Evolutionary conservation across 2,329 filamentous ascomycete species (phyloP).

Genomic region (Fusarium longipes): DNA sequence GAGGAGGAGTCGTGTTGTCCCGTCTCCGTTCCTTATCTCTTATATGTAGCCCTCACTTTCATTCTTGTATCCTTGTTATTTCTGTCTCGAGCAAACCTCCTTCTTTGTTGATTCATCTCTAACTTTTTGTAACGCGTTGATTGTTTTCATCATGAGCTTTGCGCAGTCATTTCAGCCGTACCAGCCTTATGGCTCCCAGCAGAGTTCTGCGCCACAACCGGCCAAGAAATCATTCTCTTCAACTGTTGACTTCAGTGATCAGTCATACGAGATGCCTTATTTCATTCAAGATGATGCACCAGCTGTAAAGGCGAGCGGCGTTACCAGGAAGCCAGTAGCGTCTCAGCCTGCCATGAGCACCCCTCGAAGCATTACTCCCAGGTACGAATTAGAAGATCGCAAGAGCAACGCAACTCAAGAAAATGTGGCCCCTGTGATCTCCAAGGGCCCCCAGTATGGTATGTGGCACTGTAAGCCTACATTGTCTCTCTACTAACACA

Average conservation of each 20-base stretch:
- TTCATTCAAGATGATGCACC: neutral
- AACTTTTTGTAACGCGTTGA: neutral
- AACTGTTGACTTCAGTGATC: constrained; percentile 7
- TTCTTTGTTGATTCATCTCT: too few species aligned
- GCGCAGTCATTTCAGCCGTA: neutral
- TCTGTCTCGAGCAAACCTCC: neutral
- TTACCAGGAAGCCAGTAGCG: neutral
- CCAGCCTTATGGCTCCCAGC: neutral
- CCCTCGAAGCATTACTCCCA: neutral
- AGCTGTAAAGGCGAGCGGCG: neutral
- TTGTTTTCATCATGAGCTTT: constrained; percentile 3
- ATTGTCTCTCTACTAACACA: neutral
- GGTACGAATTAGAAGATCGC: neutral
- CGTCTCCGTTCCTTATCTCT: neutral
- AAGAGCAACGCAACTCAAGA: neutral
- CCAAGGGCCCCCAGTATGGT: neutral
- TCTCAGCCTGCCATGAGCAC: neutral
- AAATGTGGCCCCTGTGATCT: neutral
- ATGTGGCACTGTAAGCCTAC: neutral
- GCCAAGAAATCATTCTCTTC: neutral
- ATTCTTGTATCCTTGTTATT: neutral
- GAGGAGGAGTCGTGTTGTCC: too few species aligned
- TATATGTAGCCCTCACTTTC: neutral
- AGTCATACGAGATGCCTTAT: constrained; percentile 5
- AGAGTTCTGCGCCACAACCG: neutral